A percentile compares a stretch with the other conserved stretches of the same genome.
Evolutionary conservation across 306 rosid species (phyloP).

Genomic region (Betula pendula): DNA sequence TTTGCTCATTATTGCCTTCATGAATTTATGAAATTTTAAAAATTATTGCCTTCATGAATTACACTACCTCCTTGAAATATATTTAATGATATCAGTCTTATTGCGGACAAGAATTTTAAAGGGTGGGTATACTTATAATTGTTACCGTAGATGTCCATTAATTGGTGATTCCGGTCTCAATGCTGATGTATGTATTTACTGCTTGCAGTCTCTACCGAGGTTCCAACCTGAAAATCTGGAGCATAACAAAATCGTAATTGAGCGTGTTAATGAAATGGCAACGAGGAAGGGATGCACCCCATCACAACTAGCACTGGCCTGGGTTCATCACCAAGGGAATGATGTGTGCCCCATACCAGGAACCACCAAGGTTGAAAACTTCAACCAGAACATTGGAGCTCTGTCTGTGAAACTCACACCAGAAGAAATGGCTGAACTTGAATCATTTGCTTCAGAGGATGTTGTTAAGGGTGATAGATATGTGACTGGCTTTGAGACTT

Average conservation of each 20-base stretch:
- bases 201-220: conserved; percentile 46
- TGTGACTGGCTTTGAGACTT: not conserved
- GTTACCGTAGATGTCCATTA: too few species aligned
- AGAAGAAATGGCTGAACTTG: conserved; percentile 58
- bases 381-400: conserved; percentile 61
- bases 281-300: conserved; percentile 61
- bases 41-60: too few species aligned
- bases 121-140: not conserved
- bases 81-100: not conserved
- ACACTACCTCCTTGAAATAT: not conserved
- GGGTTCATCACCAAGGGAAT: conserved; percentile 71
- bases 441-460: conserved; percentile 48
- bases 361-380: conserved; percentile 67
- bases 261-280: conserved; percentile 57
- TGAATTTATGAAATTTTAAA: not conserved
- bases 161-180: not conserved
- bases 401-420: conserved; percentile 58
- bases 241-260: conserved; percentile 56
- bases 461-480: conserved; percentile 51
- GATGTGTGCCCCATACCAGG: conserved; percentile 76
- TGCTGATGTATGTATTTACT: not conserved
- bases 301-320: conserved; percentile 60
- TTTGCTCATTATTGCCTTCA: too few species aligned
- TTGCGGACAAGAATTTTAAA: not conserved
- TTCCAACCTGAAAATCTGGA: conserved; percentile 58